Base-by-base conservation (phyloP, 2,329 filamentous ascomycete genomes). In the Colletotrichum coccodes region DNA sequence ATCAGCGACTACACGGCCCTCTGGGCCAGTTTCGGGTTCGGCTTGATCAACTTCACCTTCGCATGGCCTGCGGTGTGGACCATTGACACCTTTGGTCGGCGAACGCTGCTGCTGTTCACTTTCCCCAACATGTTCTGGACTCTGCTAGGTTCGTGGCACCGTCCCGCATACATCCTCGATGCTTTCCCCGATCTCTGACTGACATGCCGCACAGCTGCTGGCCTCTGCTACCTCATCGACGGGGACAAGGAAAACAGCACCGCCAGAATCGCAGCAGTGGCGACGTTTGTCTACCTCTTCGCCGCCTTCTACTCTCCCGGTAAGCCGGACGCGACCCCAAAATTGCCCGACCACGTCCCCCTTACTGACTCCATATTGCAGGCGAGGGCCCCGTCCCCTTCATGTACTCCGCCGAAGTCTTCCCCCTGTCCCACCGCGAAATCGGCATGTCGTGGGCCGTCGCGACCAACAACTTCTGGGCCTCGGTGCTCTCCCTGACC, bases 111-210 rank as follows among this genome's bases (percentile, higher is more conserved):
- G 6, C 80, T 92, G 4, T 88, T 90, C 73, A 92, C 90, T 4
- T 91, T 92, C 74, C 90, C 90, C 0, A 85, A 90, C 71, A 91
- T 91, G 89, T 84, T 87, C 28, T 89, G 88, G 84, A 88, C 88
- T 26, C 79, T 88, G 40, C 82, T 88, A 28, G 76, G 79, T 72
- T 66, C 68, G 70, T 72, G 54, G 23, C 8, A 8, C 9, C 34
- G 9, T 28, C 63, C 28, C 2, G 42, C 63, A 42, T 59, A 60
- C 21, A 14, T 6, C 3, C 3, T 14, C 18, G 9, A n/a, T 6
- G 2, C 12, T 14, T 23, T n/a, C 8, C 30, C n/a, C 26, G 9
- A 6, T 14, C 12, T 6, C 67, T 40, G 30, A 38, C 9, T 68
- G 28, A 68, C 4, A 32, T 38, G 0, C 5, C 21, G 2, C 34